Base-by-base conservation (phyloP, 2,329 filamentous ascomycete genomes). In the Botrytis paeoniae region DNA sequence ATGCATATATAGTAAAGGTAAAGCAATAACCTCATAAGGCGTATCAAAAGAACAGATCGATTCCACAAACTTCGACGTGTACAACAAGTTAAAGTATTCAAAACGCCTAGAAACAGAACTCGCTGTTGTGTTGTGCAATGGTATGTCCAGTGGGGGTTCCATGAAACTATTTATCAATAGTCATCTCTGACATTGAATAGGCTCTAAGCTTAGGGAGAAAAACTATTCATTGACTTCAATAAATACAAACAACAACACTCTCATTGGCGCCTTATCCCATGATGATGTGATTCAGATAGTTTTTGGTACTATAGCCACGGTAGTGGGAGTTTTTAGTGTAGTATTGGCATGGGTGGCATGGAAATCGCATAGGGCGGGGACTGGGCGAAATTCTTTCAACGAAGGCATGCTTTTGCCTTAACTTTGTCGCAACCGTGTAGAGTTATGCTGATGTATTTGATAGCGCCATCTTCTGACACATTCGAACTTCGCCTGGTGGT, bases 161-260 rank as follows among this genome's bases (percentile, higher is more conserved):
- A n/a, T 29, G 20, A 22, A 6, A 9, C 16, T 54, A 1, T 54
- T 12, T 35, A 22, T 25, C 32, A 51, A 54, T 4, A 20, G 32
- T n/a, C 25, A n/a, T 32, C 16, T 37, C 63, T 66, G 32, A 66
- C 22, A 25, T 39, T 3, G 32, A 18, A 4, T 35, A 66, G 45
- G 43, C 45, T 51, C 63, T 51, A 29, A n/a, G 63, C 32, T 39
- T 18, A 29, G 37, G 22, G 4, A 4, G 14, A 10, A n/a, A 39
- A 39, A n/a, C 14, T 8, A 66, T 54, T 66, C 25, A 54, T 39
- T 66, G 45, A 39, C 63, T 66, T 66, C 63, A 54, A 66, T 66
- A 45, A 9, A 48, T 37, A 25, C 63, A 16, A 39, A 39, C 14
- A 35, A 37, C 14, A 35, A 37, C 14, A 35, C 22, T 37, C 18